Percentiles rank a stretch among this genome's conserved stretches.
These are phyloP conservation scores for Cornus florida DNA, from an alignment of 148 eudicot species.

Conservation along the genomic window DNA sequence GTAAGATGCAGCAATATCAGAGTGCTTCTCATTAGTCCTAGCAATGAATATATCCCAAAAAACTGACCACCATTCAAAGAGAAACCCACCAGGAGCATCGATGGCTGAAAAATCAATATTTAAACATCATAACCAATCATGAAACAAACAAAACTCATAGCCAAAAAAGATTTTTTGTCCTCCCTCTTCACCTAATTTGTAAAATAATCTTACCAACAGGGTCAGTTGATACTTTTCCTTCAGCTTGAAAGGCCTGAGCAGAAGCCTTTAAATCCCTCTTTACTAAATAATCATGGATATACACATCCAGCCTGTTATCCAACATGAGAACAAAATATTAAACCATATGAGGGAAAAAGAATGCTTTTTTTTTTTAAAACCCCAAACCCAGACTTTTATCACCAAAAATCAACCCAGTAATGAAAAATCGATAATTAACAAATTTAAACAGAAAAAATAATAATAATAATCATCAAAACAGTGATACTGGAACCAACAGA, in stretches of 20 bases:
- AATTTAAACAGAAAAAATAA: no score
- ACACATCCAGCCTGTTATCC: constrained; percentile 67
- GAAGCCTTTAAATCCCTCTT: constrained; percentile 73
- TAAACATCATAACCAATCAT: not conserved
- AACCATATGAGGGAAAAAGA: not conserved
- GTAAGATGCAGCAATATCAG: constrained; percentile 67
- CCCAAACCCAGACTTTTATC: not conserved
- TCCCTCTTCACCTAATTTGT: not conserved
- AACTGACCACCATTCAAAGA: constrained; percentile 90
- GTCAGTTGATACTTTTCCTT: constrained; percentile 75
- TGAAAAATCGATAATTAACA: not conserved
- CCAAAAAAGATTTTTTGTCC: not conserved
- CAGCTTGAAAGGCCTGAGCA: constrained; percentile 73
- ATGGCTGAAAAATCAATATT: constrained; percentile 26
- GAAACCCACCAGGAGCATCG: constrained; percentile 87
- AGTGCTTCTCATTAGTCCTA: constrained; percentile 69
- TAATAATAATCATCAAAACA: no score
- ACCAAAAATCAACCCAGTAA: not conserved
- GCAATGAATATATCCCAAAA: constrained; percentile 88
- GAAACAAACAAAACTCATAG: not conserved
- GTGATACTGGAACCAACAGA: not conserved
- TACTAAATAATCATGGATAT: constrained; percentile 75
- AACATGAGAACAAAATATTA: constrained; percentile 7
- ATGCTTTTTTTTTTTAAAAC: no score
- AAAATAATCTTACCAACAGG: constrained; percentile 55